phyloP scores from a whole-genome alignment of 352 stramenopile species.

The Phytophthora pinifolia region DNA sequence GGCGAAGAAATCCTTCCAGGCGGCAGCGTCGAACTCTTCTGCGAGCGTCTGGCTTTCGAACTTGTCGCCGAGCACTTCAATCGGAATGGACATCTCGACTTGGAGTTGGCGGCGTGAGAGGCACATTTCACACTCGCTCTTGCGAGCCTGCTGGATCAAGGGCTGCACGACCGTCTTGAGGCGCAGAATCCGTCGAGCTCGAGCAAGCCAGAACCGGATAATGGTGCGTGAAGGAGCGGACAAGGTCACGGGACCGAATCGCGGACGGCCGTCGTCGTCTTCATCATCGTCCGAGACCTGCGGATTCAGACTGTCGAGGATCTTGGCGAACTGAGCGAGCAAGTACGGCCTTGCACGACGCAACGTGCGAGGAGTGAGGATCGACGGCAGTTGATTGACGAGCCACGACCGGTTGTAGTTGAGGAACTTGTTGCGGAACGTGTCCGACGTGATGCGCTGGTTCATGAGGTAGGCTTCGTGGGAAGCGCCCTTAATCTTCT shows the following conservation, averaged over 20 bases:
- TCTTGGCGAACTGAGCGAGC: constrained; percentile 95
- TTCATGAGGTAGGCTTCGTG: constrained; percentile 98
- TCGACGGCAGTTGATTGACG: constrained; percentile 93
- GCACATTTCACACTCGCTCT: constrained; percentile 95
- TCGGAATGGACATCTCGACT: constrained; percentile 91
- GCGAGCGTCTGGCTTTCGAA: constrained; percentile 88
- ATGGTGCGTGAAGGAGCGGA: constrained; percentile 91
- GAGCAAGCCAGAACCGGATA: constrained; percentile 91
- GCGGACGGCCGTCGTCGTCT: constrained; percentile 68
- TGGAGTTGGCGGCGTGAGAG: constrained; percentile 93
- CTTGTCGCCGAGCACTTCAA: constrained; percentile 92
- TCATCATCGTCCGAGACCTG: constrained; percentile 94
- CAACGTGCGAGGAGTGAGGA: constrained; percentile 94
- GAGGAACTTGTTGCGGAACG: constrained; percentile 97
- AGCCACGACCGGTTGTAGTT: constrained; percentile 98
- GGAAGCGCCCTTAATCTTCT: constrained; percentile 92
- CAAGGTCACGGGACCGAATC: constrained; percentile 92
- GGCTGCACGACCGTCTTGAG: constrained; percentile 91
- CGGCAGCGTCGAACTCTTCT: constrained; percentile 92
- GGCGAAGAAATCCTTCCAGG: constrained; percentile 96
- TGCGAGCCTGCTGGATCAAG: constrained; percentile 90
- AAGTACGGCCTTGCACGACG: constrained; percentile 92
- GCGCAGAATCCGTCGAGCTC: constrained; percentile 78
- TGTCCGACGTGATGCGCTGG: constrained; percentile 95
- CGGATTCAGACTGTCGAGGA: constrained; percentile 94